phyloP scores from a whole-genome alignment of 306 rosid species.

The Vigna mungo region DNA sequence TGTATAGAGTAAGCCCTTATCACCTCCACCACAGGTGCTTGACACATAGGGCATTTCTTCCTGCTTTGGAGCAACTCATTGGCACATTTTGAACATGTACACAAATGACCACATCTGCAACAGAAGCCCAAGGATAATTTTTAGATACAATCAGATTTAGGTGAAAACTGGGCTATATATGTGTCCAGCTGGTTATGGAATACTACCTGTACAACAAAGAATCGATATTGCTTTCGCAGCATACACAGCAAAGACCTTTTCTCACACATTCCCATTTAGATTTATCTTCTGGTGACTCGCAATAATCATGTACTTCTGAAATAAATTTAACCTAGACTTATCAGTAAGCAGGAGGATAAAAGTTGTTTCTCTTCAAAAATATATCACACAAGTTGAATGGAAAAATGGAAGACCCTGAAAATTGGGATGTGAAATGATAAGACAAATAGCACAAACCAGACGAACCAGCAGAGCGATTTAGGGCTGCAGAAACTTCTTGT shows the following conservation, averaged over 20 bases:
- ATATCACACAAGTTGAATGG: not conserved
- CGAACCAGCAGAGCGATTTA: conserved; percentile 66
- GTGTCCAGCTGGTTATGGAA: conserved; percentile 9
- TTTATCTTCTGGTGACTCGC: conserved; percentile 58
- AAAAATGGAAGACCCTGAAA: not conserved
- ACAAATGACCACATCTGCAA: conserved; percentile 97
- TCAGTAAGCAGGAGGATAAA: not conserved
- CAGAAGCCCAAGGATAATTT: conserved; percentile 11
- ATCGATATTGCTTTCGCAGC: conserved; percentile 78
- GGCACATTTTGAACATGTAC: conserved; percentile 87
- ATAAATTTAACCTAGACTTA: conserved; percentile 21
- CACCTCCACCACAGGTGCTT: conserved; percentile 90
- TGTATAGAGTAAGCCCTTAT: conserved; percentile 81
- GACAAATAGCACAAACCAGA: conserved; percentile 58
- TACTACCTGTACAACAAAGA: conserved; percentile 93
- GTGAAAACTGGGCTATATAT: conserved; percentile 1
- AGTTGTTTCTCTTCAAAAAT: not conserved
- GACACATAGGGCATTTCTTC: conserved; percentile 94
- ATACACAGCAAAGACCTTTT: conserved; percentile 92
- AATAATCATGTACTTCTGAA: conserved; percentile 59
- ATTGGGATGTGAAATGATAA: not conserved
- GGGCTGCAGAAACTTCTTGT: conserved; percentile 97
- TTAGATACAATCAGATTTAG: conserved; percentile 4
- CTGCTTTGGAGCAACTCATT: conserved; percentile 63
- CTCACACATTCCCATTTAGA: conserved; percentile 89